Evolutionary conservation across 2,329 filamentous ascomycete species (phyloP).

Genomic region (Fusarium aywerte): DNA sequence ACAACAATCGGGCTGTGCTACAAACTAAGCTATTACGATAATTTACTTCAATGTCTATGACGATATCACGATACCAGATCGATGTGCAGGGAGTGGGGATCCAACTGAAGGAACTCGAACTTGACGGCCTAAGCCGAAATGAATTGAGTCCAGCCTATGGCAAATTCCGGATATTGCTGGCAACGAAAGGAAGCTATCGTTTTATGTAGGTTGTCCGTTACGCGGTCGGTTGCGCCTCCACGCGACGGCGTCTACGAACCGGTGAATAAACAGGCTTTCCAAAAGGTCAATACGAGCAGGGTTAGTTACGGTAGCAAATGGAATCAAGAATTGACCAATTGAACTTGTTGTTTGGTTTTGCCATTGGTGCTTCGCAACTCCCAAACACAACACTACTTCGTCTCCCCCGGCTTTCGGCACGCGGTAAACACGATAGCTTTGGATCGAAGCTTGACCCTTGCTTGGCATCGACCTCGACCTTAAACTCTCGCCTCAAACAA

Average conservation of each 20-base stretch:
- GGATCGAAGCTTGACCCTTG: neutral
- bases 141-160: constrained; percentile 1
- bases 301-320: constrained; percentile 30
- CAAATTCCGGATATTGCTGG: constrained; percentile 16
- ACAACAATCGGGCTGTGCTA: constrained; percentile 6
- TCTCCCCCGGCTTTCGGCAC: constrained; percentile 17
- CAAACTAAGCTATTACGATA: constrained; percentile 21
- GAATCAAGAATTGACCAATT: constrained; percentile 19
- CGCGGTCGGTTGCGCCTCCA: constrained; percentile 21
- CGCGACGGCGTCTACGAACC: neutral
- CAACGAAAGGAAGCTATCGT: constrained; percentile 15
- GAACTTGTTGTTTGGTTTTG: neutral
- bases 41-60: constrained; percentile 34
- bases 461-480: neutral
- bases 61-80: constrained; percentile 33
- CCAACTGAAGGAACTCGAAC: constrained; percentile 6
- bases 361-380: constrained; percentile 18
- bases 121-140: constrained; percentile 12
- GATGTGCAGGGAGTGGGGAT: constrained; percentile 27
- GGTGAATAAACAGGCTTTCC: constrained; percentile 27
- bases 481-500: constrained; percentile 2
- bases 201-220: constrained; percentile 35
- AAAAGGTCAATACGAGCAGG: constrained; percentile 11
- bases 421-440: constrained; percentile 19
- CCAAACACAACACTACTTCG: constrained; percentile 1